Evolutionary conservation across 2,329 filamentous ascomycete genomes (phyloP).

Genomic region (Tolypocladium tropicale): DNA sequence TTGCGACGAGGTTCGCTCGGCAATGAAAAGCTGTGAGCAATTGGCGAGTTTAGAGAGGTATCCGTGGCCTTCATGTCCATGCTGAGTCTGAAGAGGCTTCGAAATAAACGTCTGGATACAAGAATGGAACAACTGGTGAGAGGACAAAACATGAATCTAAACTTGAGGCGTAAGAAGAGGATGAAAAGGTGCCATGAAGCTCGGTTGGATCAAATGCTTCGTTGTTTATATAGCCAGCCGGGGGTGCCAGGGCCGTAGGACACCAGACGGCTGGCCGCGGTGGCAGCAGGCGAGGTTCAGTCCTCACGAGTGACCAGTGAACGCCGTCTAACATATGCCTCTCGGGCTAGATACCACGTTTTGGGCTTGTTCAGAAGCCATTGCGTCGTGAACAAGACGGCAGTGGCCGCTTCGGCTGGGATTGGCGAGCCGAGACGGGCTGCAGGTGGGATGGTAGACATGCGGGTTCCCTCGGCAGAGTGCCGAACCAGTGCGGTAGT

Average conservation of each 20-base stretch:
- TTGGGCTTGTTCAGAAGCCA: not conserved
- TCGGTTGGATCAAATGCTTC: not conserved
- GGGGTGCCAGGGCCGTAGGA: not conserved
- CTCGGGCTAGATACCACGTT: too few species aligned
- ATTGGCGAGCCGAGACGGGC: too few species aligned
- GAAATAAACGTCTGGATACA: not conserved
- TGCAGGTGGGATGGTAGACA: too few species aligned
- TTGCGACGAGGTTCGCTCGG: not conserved
- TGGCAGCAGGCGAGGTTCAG: not conserved
- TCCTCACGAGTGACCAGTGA: not conserved
- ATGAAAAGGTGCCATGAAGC: not conserved
- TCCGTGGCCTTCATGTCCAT: not conserved
- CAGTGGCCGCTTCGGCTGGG: too few species aligned
- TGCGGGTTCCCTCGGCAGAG: not conserved
- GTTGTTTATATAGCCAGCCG: not conserved
- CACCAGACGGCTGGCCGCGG: not conserved
- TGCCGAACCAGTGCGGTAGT: not conserved
- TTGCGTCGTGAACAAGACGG: not conserved
- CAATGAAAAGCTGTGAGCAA: not conserved
- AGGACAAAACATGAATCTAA: not conserved
- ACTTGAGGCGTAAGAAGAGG: too few species aligned
- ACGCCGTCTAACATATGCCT: not conserved
- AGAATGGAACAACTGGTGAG: not conserved
- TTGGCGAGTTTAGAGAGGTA: not conserved
- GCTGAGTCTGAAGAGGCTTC: not conserved